Conservation (phyloP, 2,329 filamentous ascomycete genomes). For the Eutypella sp. region DNA sequence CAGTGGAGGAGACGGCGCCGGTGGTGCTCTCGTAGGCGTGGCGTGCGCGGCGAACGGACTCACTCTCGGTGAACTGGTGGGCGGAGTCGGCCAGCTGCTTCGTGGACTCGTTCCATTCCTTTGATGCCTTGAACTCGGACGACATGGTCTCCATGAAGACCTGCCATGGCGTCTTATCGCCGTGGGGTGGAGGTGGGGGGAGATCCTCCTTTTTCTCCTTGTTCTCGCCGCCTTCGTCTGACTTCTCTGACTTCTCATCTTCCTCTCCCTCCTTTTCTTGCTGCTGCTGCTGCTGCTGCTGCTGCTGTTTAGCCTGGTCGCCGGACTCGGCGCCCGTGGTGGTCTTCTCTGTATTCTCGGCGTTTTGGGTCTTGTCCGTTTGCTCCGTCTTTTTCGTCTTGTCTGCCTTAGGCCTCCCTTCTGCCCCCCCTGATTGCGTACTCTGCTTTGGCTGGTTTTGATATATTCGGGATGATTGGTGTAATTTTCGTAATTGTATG, state of each 20-base stretch:
- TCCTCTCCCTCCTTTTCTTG: constrained; percentile 24
- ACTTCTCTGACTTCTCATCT: constrained; percentile 37
- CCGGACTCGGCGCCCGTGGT: neutral
- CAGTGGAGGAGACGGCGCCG: constrained; percentile 73
- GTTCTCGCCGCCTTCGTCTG: constrained; percentile 43
- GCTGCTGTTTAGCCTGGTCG: neutral
- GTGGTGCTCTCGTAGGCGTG: constrained; percentile 85
- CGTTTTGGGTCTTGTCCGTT: too few species aligned
- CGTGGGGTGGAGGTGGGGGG: constrained; percentile 89
- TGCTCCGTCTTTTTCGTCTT: constrained; percentile 34
- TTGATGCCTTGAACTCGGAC: constrained; percentile 89
- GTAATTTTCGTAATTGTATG: constrained; percentile 34
- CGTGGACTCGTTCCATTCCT: constrained; percentile 98
- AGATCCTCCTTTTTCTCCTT: constrained; percentile 62
- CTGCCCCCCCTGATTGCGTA: constrained; percentile 15
- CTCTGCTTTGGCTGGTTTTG: constrained; percentile 29
- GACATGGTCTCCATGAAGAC: constrained; percentile 97
- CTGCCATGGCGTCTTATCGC: constrained; percentile 97
- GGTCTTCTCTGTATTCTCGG: too few species aligned
- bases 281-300: neutral
- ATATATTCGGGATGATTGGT: constrained; percentile 28
- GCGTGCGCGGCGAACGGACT: constrained; percentile 78
- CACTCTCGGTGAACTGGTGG: constrained; percentile 88
- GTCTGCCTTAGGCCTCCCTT: constrained; percentile 26
- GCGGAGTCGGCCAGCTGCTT: constrained; percentile 88